Percentiles rank a stretch among this genome's conserved stretches.
Evolutionary conservation across 768 basidiomycete species (phyloP).

Genomic region (Kwoniella dendrophila): DNA sequence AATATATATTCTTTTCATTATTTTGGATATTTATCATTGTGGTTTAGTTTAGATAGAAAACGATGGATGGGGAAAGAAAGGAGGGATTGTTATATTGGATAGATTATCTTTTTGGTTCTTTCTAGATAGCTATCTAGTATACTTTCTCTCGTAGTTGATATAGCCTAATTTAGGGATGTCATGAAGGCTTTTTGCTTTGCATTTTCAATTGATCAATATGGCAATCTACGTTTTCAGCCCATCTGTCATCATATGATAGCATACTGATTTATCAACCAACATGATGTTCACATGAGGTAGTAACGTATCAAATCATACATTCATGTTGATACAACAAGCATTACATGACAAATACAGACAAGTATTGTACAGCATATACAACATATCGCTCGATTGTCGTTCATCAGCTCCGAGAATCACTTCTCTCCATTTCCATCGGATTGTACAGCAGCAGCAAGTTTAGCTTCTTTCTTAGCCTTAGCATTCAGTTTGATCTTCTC

Average conservation of each 20-base stretch:
- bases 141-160: too few species aligned
- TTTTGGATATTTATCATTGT: neutral
- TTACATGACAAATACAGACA: too few species aligned
- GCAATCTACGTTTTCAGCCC: neutral
- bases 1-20: neutral
- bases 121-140: too few species aligned
- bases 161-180: conserved; percentile 10
- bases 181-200: conserved; percentile 15
- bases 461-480: conserved; percentile 46
- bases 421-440: neutral
- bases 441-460: conserved; percentile 21
- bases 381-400: neutral
- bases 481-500: conserved; percentile 45
- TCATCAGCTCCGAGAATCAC: neutral
- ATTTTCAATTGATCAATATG: neutral
- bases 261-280: too few species aligned
- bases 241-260: too few species aligned
- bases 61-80: neutral
- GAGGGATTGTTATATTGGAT: neutral
- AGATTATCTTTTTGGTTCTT: neutral
- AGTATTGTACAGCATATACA: too few species aligned
- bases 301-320: too few species aligned
- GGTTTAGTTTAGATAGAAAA: neutral
- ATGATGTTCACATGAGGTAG: too few species aligned
- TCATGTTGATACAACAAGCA: too few species aligned